Conservation (phyloP, 1,139 yeast species). For the Yarrowia galli region DNA sequence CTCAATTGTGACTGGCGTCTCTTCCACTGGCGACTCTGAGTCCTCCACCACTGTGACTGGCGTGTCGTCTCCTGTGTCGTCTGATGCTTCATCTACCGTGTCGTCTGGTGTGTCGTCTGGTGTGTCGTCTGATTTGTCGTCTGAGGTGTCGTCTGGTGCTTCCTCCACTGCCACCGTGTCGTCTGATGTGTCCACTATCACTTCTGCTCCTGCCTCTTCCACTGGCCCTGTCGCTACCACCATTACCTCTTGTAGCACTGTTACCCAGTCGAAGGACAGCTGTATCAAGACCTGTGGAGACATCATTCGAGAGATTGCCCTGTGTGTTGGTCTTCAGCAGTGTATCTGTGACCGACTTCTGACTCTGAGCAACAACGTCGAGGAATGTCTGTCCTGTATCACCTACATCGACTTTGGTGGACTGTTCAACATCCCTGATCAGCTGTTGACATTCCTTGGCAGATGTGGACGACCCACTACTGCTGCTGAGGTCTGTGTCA, state of each 20-base stretch:
- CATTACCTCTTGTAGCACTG: conserved; percentile 2
- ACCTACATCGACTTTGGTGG: conserved; percentile 12
- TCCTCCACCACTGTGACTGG: neutral
- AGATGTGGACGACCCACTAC: conserved; percentile 2
- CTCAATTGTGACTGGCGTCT: neutral
- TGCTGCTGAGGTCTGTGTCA: conserved; percentile 11
- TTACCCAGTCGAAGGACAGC: neutral
- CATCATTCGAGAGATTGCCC: conserved; percentile 19
- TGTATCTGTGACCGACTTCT: conserved; percentile 17
- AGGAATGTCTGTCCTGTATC: conserved; percentile 6
- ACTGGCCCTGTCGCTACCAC: conserved; percentile 5
- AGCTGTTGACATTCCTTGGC: conserved; percentile 7
- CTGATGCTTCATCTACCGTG: neutral
- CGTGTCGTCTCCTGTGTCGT: neutral
- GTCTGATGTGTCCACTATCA: too few species aligned
- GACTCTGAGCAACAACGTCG: conserved; percentile 4
- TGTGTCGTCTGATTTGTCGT: neutral
- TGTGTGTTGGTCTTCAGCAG: conserved; percentile 15
- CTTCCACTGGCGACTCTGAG: neutral
- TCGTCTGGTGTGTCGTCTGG: neutral
- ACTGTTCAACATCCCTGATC: neutral
- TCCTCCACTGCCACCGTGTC: neutral
- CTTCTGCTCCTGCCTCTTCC: neutral
- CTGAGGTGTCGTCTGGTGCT: too few species aligned
- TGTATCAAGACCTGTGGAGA: conserved; percentile 20